Conservation (phyloP, 2,329 filamentous ascomycete genomes). For the Gliomastix tumulicola region DNA sequence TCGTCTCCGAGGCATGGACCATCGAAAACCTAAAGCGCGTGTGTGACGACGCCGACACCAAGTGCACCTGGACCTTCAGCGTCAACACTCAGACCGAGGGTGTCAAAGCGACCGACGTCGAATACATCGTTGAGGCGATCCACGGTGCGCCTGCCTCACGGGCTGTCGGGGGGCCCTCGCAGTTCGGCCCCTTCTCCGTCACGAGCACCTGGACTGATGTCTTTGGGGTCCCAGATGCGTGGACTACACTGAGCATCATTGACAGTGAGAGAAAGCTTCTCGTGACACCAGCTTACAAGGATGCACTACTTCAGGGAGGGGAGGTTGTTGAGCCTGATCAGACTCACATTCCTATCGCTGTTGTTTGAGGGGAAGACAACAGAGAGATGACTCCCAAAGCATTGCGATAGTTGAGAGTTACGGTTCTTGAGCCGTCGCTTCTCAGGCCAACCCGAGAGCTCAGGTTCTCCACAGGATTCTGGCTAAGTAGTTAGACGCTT, state of each 20-base stretch:
- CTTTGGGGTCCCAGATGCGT: constrained; percentile 43
- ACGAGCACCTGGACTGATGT: constrained; percentile 48
- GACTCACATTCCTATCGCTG: constrained; percentile 29
- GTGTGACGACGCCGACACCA: constrained; percentile 22
- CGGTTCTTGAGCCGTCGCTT: too few species aligned
- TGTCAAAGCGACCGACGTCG: constrained; percentile 1
- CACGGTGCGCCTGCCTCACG: constrained; percentile 21
- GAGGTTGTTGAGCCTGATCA: constrained; percentile 39
- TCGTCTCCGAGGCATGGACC: constrained; percentile 25
- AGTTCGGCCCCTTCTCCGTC: constrained; percentile 42
- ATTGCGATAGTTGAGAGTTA: too few species aligned
- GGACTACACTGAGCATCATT: constrained; percentile 46
- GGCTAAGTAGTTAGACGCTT: too few species aligned
- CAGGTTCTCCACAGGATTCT: too few species aligned
- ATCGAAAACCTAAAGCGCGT: constrained; percentile 23
- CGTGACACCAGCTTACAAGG: constrained; percentile 44
- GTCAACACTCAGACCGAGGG: constrained; percentile 17
- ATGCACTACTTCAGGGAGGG: constrained; percentile 36
- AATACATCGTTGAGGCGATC: constrained; percentile 16
- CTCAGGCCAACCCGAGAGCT: too few species aligned
- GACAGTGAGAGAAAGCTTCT: constrained; percentile 34
- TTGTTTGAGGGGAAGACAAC: too few species aligned
- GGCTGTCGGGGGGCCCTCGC: constrained; percentile 25
- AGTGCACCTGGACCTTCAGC: constrained; percentile 28
- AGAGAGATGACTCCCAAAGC: too few species aligned